phyloP scores from a whole-genome alignment of 768 basidiomycete species.

The Trichaptum fuscoviolaceum region DNA sequence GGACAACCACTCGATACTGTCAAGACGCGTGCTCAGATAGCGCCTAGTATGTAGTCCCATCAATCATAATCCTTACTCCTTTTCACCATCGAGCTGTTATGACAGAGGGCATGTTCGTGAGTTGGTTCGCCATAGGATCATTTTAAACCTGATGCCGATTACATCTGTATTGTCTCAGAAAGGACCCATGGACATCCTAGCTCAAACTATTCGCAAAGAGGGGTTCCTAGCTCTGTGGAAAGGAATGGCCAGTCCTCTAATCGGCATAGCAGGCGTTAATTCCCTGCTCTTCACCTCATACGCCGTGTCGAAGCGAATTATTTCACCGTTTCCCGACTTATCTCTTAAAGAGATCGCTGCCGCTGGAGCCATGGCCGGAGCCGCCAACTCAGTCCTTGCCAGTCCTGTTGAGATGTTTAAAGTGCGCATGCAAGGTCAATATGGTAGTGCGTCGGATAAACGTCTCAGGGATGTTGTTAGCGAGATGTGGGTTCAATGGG shows the following conservation, averaged over 20 bases:
- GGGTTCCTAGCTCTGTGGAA: conserved; percentile 94
- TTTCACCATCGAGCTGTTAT: conserved; percentile 9
- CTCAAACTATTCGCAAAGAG: conserved; percentile 77
- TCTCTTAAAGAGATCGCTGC: conserved; percentile 73
- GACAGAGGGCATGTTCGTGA: conserved; percentile 83
- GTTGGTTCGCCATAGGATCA: conserved; percentile 24
- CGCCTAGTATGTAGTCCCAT: conserved; percentile 54
- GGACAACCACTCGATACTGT: conserved; percentile 88
- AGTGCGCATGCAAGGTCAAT: conserved; percentile 95
- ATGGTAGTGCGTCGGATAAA: conserved; percentile 77
- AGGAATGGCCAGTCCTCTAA: conserved; percentile 87
- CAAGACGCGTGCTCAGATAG: conserved; percentile 85
- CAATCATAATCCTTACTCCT: conserved; percentile 7
- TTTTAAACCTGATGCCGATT: background rate
- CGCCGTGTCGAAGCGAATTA: conserved; percentile 68
- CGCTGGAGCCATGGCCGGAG: conserved; percentile 92
- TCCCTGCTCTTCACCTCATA: conserved; percentile 93
- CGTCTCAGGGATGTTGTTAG: conserved; percentile 60
- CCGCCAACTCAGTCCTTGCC: conserved; percentile 83
- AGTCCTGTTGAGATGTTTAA: conserved; percentile 99
- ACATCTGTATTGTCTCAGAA: conserved; percentile 46
- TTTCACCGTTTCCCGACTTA: conserved; percentile 86
- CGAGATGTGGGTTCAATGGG: conserved; percentile 87
- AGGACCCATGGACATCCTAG: conserved; percentile 89
- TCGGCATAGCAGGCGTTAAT: conserved; percentile 95